Evolutionary conservation across 2,329 filamentous ascomycete genomes (phyloP).

Genomic region (Alternaria sp.): DNA sequence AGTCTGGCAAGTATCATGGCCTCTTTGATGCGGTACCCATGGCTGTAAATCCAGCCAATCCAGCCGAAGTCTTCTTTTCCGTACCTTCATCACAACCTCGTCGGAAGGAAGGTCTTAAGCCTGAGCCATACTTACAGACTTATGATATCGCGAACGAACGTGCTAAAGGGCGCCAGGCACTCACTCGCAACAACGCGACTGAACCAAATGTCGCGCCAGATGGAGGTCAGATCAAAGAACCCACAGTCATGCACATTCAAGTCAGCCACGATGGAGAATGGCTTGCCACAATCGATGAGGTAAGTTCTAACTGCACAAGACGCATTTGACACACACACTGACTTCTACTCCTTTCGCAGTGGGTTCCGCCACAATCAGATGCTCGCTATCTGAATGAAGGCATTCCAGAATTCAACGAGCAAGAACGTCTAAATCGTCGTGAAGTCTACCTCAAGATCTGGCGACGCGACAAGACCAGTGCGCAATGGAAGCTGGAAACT

Average conservation of each 20-base stretch:
- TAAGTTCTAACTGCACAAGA: not conserved
- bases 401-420: slow-evolving; percentile 50
- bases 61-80: slow-evolving; percentile 53
- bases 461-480: slow-evolving; percentile 66
- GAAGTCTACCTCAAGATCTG: slow-evolving; percentile 94
- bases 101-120: slow-evolving; percentile 38
- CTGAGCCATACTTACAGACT: slow-evolving; percentile 75
- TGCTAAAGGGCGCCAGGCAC: slow-evolving; percentile 83
- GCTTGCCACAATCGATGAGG: slow-evolving; percentile 89
- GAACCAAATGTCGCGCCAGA: slow-evolving; percentile 77
- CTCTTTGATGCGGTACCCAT: slow-evolving; percentile 44
- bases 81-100: slow-evolving; percentile 61
- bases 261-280: slow-evolving; percentile 83
- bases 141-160: slow-evolving; percentile 82
- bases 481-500: slow-evolving; percentile 75
- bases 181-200: slow-evolving; percentile 87
- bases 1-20: slow-evolving; percentile 24
- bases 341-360: slow-evolving; percentile 48
- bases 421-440: slow-evolving; percentile 58
- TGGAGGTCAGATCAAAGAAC: slow-evolving; percentile 75
- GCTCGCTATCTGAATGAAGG: slow-evolving; percentile 61
- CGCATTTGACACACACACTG: not conserved
- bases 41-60: slow-evolving; percentile 50
- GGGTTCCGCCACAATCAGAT: slow-evolving; percentile 77
- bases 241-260: slow-evolving; percentile 75